Evolutionary conservation across 31 red algal species (phyloP), one percentile per base, ranked within the genome.

Genomic region (Asparagopsis taxiformis): DNA sequence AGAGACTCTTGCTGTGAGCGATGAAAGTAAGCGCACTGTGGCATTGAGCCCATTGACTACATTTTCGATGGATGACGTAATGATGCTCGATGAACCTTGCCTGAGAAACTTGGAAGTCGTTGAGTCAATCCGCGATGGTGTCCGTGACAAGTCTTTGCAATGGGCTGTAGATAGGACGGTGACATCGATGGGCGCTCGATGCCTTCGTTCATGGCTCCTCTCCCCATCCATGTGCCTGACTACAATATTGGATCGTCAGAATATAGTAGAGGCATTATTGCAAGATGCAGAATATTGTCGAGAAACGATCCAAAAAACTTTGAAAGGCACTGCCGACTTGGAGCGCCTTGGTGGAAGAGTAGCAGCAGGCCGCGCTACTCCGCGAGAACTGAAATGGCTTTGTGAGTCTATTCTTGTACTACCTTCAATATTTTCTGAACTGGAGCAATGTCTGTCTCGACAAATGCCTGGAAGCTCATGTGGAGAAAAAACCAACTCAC

Each of bases 101-200:
- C 59, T 93, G 31, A 66, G 68, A 21, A 91, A 94, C 55, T 58
- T 98, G 16, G 95, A 98, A 74, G 53, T 98, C 0, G 44, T 94
- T 25, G 57, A 60, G 36, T 80, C 77, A 32, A 55, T 60, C 50
- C 78, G 87, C 31, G 90, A 91, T 51, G 72, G 74, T 30, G 46
- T 68, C 54, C 68, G 62, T 57, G 68, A 74, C 10, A 68, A 85
- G 37, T 64, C 79, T 13, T 65, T 98, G 28, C 74, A 75, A 39
- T 79, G 75, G 79, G 79, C 81, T 13, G 23, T 98, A 32, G 87
- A 94, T 59, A 33, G 77, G 35, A 98, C 95, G 10, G 43, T 75
- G 2, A 94, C 95, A 46, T 50, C 80, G 32, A 91, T 94, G 80
- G 95, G 95, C 35, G 74, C 74, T 2, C 71, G 95, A 11, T 67